Conservation (phyloP, 2,329 filamentous ascomycete genomes). For the Thielaviopsis cerberus region DNA sequence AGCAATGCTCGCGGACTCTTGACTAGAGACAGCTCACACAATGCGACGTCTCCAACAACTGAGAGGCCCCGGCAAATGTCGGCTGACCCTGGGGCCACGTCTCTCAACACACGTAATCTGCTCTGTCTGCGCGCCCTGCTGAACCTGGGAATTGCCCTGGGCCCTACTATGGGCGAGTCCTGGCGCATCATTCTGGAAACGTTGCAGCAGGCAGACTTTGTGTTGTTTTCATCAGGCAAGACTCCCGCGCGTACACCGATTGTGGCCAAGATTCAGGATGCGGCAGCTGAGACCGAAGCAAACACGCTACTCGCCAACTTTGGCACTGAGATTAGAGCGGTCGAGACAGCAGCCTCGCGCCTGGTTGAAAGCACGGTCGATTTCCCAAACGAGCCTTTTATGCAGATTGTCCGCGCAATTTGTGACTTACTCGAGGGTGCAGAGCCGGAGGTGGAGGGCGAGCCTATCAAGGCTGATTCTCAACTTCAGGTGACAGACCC, state of each 20-base stretch:
- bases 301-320: constrained; percentile 44
- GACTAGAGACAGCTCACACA: constrained; percentile 53
- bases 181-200: constrained; percentile 89
- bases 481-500: constrained; percentile 7
- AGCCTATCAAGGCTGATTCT: constrained; percentile 1
- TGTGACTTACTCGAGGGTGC: constrained; percentile 44
- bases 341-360: constrained; percentile 70
- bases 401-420: constrained; percentile 56
- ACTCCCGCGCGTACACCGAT: constrained; percentile 32
- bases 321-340: constrained; percentile 63
- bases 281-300: constrained; percentile 32
- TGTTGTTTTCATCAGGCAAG: constrained; percentile 50
- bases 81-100: constrained; percentile 32
- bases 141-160: constrained; percentile 88
- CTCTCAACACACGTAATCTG: constrained; percentile 72
- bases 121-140: constrained; percentile 76
- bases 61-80: constrained; percentile 44
- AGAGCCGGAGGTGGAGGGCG: constrained; percentile 11
- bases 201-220: constrained; percentile 77
- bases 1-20: constrained; percentile 54
- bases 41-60: constrained; percentile 32
- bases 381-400: constrained; percentile 68
- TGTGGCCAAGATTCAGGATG: constrained; percentile 25
- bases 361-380: constrained; percentile 84
- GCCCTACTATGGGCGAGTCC: constrained; percentile 64